A percentile compares a stretch with the other conserved stretches of the same genome.
phyloP scores from a whole-genome alignment of 352 stramenopile species.

The Globisporangium splendens region DNA sequence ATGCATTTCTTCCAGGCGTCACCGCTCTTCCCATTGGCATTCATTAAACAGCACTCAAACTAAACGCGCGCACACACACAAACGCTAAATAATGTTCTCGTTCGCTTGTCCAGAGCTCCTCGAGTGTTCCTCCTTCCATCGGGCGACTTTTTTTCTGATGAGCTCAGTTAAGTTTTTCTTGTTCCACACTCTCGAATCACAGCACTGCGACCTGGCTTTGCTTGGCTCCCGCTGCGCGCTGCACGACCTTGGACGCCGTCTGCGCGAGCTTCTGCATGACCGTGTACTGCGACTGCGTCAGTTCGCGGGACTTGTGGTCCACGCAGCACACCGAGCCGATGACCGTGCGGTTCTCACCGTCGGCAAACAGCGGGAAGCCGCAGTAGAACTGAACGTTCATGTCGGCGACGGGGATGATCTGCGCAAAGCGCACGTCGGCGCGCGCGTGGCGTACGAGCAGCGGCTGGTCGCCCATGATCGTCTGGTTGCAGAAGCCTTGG shows the following conservation, averaged over 20 bases:
- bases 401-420: slow-evolving; percentile 24
- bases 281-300: slow-evolving; percentile 58
- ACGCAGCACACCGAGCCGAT: slow-evolving; percentile 67
- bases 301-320: slow-evolving; percentile 36
- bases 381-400: slow-evolving; percentile 70
- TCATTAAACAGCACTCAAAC: no score
- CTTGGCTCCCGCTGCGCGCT: slow-evolving; percentile 9
- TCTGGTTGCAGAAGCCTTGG: slow-evolving; percentile 59
- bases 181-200: not conserved
- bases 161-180: not conserved
- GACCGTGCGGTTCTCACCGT: slow-evolving; percentile 28
- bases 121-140: slow-evolving; percentile 8
- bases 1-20: no score
- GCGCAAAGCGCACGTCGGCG: slow-evolving; percentile 59
- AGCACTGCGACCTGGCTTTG: not conserved
- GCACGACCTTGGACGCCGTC: slow-evolving; percentile 48
- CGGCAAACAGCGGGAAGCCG: slow-evolving; percentile 54
- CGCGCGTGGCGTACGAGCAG: slow-evolving; percentile 57
- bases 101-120: slow-evolving; percentile 9
- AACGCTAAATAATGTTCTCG: slow-evolving; percentile 13
- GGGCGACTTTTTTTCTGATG: not conserved
- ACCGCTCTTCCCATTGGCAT: no score
- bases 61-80: no score
- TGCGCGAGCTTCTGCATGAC: slow-evolving; percentile 46
- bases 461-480: slow-evolving; percentile 53